Conservation (phyloP, 441 rosid genomes). For the Biscutella auriculata region DNA sequence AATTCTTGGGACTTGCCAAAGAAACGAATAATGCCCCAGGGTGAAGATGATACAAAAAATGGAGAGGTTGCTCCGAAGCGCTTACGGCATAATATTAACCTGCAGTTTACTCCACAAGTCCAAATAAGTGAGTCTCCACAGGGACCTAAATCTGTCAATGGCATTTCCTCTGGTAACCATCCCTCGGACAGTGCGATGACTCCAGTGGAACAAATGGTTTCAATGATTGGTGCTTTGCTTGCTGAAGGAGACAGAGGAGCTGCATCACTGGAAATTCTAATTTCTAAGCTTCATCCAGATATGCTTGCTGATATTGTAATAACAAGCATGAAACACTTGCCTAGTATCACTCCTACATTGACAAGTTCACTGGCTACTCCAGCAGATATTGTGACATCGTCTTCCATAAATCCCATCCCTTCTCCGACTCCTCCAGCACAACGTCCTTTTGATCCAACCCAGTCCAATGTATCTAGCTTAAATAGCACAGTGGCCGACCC, state of each 20-base stretch:
- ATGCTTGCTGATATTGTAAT: constrained; percentile 97
- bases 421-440: constrained; percentile 38
- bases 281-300: constrained; percentile 93
- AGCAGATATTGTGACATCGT: constrained; percentile 31
- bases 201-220: constrained; percentile 96
- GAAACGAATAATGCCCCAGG: constrained; percentile 65
- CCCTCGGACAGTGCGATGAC: constrained; percentile 56
- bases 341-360: constrained; percentile 55
- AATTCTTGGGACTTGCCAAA: constrained; percentile 48
- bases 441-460: constrained; percentile 29
- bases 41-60: constrained; percentile 50
- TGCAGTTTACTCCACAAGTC: constrained; percentile 27
- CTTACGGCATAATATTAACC: constrained; percentile 35
- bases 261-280: constrained; percentile 87
- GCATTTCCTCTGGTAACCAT: constrained; percentile 35
- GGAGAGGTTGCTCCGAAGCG: constrained; percentile 64
- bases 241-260: constrained; percentile 99
- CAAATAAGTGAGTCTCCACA: constrained; percentile 42
- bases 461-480: constrained; percentile 37
- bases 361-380: constrained; percentile 41
- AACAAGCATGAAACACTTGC: constrained; percentile 94
- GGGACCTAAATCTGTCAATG: constrained; percentile 50
- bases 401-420: constrained; percentile 31
- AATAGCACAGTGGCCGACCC: constrained; percentile 48
- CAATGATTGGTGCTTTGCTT: constrained; percentile 98